Evolutionary conservation across 2,329 filamentous ascomycete species (phyloP).

Genomic region (Colletotrichum tanaceti): DNA sequence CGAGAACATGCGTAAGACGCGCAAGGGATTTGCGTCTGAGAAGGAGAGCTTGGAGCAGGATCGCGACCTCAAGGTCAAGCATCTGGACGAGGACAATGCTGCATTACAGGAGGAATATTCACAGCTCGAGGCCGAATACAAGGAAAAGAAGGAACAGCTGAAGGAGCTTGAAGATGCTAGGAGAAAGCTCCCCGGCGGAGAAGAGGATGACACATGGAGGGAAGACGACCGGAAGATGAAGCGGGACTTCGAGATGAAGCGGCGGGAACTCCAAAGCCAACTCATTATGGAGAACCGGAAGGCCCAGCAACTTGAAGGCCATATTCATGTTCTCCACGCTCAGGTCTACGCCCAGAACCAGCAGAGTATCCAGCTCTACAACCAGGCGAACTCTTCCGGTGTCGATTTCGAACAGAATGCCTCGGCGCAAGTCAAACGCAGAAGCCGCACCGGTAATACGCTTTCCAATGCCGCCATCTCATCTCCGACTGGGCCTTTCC

Average conservation of each 20-base stretch:
- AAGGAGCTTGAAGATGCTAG: constrained; percentile 79
- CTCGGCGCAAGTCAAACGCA: constrained; percentile 58
- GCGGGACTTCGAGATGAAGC: constrained; percentile 66
- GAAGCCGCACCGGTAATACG: constrained; percentile 62
- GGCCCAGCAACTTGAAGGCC: constrained; percentile 59
- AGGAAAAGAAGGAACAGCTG: constrained; percentile 68
- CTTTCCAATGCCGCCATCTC: constrained; percentile 56
- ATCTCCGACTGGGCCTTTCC: constrained; percentile 54
- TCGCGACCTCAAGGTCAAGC: constrained; percentile 62
- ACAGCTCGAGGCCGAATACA: constrained; percentile 77
- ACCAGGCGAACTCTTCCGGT: constrained; percentile 56
- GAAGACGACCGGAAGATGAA: constrained; percentile 64
- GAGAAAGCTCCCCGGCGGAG: constrained; percentile 71
- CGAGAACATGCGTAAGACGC: constrained; percentile 67
- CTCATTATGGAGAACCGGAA: constrained; percentile 61
- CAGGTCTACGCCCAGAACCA: constrained; percentile 60
- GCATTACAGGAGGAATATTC: constrained; percentile 73
- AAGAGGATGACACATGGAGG: constrained; percentile 68
- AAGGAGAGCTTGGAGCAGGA: constrained; percentile 63
- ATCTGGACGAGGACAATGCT: constrained; percentile 66
- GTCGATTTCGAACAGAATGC: constrained; percentile 61
- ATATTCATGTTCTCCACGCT: constrained; percentile 59
- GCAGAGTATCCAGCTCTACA: constrained; percentile 58
- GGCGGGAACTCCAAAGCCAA: constrained; percentile 64
- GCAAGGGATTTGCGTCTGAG: constrained; percentile 65